Base-by-base conservation (phyloP, 805 yeast species). In the Yamadazyma ubonensis region DNA sequence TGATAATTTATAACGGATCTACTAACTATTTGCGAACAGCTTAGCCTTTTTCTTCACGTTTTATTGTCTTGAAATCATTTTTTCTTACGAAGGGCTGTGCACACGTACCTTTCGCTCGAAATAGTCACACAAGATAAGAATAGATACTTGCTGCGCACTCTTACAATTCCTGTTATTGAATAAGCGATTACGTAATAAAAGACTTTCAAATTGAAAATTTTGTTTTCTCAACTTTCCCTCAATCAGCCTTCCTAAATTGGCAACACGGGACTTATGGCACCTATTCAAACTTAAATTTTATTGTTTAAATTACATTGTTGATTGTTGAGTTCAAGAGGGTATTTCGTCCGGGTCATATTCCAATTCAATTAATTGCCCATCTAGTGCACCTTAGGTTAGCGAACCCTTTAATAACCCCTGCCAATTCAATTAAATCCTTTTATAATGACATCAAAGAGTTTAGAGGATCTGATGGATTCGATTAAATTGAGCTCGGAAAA, bases 231-330 rank as follows among this genome's bases (percentile, higher is more conserved):
- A 17, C 32, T 7, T 18, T 35, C 11, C 25, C 23, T 36, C 22
- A 21, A 36, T 36, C n/a, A 28, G 16, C 29, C 20, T 36, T 18
- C 39, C 23, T 22, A 22, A 34, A 34, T 14, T 27, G 31, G 38
- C 16, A 34, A 11, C 25, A 29, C 16, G 22, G 22, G 33, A 18
- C 22, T 18, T 14, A 29, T 18, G 33, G 22, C 12, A 16, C 20
- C 30, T 11, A 28, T 28, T 11, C 21, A 16, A 29, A 19, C 33
- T 17, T 16, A 18, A 29, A 10, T 29, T 12, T 26, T 27, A 8
- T 27, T 27, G 30, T 9, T 27, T 27, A 27, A 12, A n/a, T 27
- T 27, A 12, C 15, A n/a, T 15, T 12, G 14, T 16, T 27, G 30
- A 12, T n/a, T 12, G 5, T 27, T 27, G 16, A 27, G 30, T 9